Evolutionary conservation across 768 basidiomycete species (phyloP).

Genomic region (Heimioporus sp.): DNA sequence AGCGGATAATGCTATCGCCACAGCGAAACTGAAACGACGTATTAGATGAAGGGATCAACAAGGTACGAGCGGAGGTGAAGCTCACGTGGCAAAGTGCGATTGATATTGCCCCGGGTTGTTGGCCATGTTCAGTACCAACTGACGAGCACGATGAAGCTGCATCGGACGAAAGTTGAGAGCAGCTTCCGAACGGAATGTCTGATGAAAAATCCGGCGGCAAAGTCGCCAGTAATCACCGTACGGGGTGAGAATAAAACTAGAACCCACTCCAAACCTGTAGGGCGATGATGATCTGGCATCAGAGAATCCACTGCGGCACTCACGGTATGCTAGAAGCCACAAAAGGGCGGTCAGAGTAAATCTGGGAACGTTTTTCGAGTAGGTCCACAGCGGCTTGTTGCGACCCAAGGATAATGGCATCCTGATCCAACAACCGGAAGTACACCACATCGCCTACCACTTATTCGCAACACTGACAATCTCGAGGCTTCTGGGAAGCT

Average conservation of each 20-base stretch:
- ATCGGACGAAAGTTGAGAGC: conserved; percentile 1
- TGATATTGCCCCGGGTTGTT: not conserved
- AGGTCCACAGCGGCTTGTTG: conserved; percentile 41
- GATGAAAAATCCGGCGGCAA: conserved; percentile 9
- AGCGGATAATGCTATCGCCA: not conserved
- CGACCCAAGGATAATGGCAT: conserved; percentile 43
- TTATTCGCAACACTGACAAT: not conserved
- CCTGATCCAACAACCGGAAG: conserved; percentile 43
- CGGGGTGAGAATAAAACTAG: not conserved
- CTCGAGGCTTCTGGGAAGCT: not conserved
- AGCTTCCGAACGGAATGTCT: conserved; percentile 8
- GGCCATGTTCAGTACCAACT: conserved; percentile 1
- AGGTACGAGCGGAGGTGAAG: not conserved
- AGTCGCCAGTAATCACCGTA: conserved; percentile 14
- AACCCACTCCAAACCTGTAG: conserved; percentile 1
- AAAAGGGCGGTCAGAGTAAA: conserved; percentile 49
- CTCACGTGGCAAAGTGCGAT: not conserved
- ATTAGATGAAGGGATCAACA: no score
- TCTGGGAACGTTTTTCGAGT: conserved; percentile 42
- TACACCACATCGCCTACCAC: conserved; percentile 41
- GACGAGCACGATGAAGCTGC: conserved; percentile 4
- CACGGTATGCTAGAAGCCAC: conserved; percentile 10
- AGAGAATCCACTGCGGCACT: not conserved
- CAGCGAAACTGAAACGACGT: conserved; percentile 1
- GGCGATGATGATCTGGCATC: not conserved